phyloP scores from a whole-genome alignment of 768 basidiomycete species.

The Xerocomus potaroensis region DNA sequence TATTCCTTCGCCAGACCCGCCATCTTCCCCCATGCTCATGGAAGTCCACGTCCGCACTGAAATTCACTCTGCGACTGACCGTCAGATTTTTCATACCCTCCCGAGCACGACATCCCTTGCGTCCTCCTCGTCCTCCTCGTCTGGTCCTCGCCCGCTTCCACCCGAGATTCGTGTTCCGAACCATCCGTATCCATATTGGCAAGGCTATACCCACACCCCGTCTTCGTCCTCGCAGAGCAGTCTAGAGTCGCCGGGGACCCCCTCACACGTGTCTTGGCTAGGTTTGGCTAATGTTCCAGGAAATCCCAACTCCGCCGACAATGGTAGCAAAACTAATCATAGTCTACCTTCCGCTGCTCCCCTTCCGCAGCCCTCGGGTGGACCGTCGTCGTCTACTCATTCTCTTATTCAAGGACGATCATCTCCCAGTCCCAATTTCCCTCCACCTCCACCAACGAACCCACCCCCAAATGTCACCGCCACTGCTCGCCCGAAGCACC shows the following conservation, averaged over 20 bases:
- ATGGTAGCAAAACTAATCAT: constrained; percentile 5
- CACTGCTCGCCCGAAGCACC: constrained; percentile 30
- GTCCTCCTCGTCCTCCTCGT: constrained; percentile 21
- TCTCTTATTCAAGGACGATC: constrained; percentile 17
- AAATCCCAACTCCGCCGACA: constrained; percentile 4
- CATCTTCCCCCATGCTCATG: constrained; percentile 11
- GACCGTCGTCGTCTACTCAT: constrained; percentile 12
- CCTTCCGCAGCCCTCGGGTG: neutral
- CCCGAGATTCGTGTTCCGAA: constrained; percentile 31
- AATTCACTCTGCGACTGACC: constrained; percentile 21
- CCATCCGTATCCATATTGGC: constrained; percentile 34
- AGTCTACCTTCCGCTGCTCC: neutral
- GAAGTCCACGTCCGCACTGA: constrained; percentile 30
- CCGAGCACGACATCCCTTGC: constrained; percentile 14
- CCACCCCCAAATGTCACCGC: constrained; percentile 26
- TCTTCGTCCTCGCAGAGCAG: constrained; percentile 30
- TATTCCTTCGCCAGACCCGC: constrained; percentile 2
- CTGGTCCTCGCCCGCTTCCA: constrained; percentile 21
- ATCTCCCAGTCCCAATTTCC: constrained; percentile 31
- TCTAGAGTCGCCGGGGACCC: constrained; percentile 31
- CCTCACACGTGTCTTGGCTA: constrained; percentile 41
- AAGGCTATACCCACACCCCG: constrained; percentile 26
- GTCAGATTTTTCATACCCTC: constrained; percentile 15
- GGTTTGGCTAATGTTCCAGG: constrained; percentile 9
- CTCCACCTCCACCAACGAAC: constrained; percentile 30